A percentile compares a stretch with the other conserved stretches of the same genome.
Evolutionary conservation across 2,329 filamentous ascomycete species (phyloP).

Genomic region (Trichoderma harzianum): DNA sequence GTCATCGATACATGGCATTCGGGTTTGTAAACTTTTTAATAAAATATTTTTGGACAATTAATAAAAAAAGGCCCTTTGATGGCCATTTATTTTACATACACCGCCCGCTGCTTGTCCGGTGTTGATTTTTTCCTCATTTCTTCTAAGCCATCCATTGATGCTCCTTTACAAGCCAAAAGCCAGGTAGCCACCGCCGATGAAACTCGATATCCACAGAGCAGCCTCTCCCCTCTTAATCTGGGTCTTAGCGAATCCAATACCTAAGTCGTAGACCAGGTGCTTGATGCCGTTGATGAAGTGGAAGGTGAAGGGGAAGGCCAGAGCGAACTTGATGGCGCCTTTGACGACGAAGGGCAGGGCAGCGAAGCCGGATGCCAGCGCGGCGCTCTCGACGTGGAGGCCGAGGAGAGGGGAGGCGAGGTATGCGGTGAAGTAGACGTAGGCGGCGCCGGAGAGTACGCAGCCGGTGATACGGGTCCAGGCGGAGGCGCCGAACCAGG

Average conservation of each 20-base stretch:
- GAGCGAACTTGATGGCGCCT: constrained; percentile 52
- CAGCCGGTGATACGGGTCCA: constrained; percentile 83
- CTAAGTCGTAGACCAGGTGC: constrained; percentile 53
- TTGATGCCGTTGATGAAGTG: constrained; percentile 55
- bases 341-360: constrained; percentile 58
- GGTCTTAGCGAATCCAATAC: constrained; percentile 48
- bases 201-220: constrained; percentile 47
- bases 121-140: not conserved
- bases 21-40: not conserved
- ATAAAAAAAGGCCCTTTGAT: not conserved
- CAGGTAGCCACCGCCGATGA: constrained; percentile 42
- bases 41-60: constrained; percentile 7
- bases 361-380: constrained; percentile 59
- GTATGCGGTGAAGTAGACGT: constrained; percentile 78
- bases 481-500: constrained; percentile 69
- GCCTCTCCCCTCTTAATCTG: constrained; percentile 46
- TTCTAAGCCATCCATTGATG: not conserved
- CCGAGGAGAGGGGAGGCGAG: constrained; percentile 73
- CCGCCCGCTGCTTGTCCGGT: not conserved
- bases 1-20: not conserved
- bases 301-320: constrained; percentile 60
- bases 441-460: constrained; percentile 68
- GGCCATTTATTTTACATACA: constrained; percentile 14
- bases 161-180: constrained; percentile 45
- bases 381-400: constrained; percentile 57